Evolutionary conservation across 495 filamentous ascomycete genomes (phyloP).

Genomic region (Bacidia rubella): DNA sequence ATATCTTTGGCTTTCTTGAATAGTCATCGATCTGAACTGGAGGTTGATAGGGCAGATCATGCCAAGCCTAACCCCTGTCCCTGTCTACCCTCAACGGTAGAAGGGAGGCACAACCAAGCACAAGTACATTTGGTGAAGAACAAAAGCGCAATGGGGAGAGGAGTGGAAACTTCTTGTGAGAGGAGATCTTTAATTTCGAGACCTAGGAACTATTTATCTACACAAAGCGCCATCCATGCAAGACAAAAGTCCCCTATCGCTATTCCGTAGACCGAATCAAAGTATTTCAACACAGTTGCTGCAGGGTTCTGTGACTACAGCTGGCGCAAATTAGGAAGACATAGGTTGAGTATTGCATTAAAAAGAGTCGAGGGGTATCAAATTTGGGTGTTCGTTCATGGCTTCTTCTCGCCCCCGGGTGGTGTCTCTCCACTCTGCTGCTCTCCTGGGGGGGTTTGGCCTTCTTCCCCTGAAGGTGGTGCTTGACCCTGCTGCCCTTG

Average conservation of each 20-base stretch:
- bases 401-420: slow-evolving; percentile 77
- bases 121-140: too few species aligned
- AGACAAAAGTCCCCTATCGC: not conserved
- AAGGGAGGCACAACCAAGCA: too few species aligned
- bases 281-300: not conserved
- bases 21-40: too few species aligned
- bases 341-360: not conserved
- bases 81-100: too few species aligned
- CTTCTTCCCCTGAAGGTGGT: slow-evolving; percentile 26
- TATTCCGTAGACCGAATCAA: not conserved
- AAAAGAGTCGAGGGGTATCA: not conserved
- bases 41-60: too few species aligned
- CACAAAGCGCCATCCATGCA: not conserved
- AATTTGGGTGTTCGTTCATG: slow-evolving; percentile 31
- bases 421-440: slow-evolving; percentile 23
- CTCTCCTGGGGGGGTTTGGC: slow-evolving; percentile 15
- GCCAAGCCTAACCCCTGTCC: too few species aligned
- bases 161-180: too few species aligned
- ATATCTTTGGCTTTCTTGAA: too few species aligned
- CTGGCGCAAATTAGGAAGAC: not conserved
- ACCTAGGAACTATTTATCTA: not conserved
- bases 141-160: too few species aligned
- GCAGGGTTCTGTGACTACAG: not conserved
- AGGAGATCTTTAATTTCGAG: not conserved
- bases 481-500: slow-evolving; percentile 30